Evolutionary conservation across 192 early-diverging fungal genomes (phyloP).

Genomic region (Podila clonocystis): DNA sequence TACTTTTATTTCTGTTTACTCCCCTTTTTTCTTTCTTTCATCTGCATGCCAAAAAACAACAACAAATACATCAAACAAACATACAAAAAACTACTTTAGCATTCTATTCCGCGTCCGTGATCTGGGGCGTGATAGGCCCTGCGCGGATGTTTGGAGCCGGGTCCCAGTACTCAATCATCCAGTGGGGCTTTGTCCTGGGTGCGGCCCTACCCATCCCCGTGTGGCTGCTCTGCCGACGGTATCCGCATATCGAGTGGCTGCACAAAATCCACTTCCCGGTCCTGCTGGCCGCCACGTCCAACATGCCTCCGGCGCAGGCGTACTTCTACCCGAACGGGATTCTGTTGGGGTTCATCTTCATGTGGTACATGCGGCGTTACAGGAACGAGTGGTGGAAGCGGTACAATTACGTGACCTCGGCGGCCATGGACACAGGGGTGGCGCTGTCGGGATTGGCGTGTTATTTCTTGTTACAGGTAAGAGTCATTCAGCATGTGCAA

Average conservation of each 20-base stretch:
- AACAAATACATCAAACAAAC: neutral
- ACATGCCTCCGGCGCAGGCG: constrained; percentile 54
- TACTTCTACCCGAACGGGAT: constrained; percentile 57
- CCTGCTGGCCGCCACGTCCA: constrained; percentile 42
- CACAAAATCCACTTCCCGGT: constrained; percentile 62
- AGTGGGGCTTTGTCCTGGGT: constrained; percentile 61
- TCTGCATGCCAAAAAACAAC: neutral
- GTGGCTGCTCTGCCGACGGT: constrained; percentile 60
- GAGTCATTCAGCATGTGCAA: neutral
- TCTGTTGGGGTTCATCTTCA: constrained; percentile 55
- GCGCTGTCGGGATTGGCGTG: constrained; percentile 56
- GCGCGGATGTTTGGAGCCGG: constrained; percentile 52
- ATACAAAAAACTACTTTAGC: neutral
- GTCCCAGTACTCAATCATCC: constrained; percentile 52
- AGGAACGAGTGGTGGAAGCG: constrained; percentile 57
- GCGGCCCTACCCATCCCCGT: constrained; percentile 59
- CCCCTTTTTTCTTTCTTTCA: too few relatives aligned
- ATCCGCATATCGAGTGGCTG: constrained; percentile 47
- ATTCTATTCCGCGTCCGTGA: constrained; percentile 72
- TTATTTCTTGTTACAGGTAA: constrained; percentile 53
- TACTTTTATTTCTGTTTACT: too few relatives aligned
- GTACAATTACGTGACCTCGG: constrained; percentile 63
- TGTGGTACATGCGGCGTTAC: constrained; percentile 51
- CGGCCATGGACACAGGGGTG: constrained; percentile 67
- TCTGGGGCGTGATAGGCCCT: constrained; percentile 83